Evolutionary conservation across 768 basidiomycete species (phyloP).

Genomic region (Phanerochaete sordida): DNA sequence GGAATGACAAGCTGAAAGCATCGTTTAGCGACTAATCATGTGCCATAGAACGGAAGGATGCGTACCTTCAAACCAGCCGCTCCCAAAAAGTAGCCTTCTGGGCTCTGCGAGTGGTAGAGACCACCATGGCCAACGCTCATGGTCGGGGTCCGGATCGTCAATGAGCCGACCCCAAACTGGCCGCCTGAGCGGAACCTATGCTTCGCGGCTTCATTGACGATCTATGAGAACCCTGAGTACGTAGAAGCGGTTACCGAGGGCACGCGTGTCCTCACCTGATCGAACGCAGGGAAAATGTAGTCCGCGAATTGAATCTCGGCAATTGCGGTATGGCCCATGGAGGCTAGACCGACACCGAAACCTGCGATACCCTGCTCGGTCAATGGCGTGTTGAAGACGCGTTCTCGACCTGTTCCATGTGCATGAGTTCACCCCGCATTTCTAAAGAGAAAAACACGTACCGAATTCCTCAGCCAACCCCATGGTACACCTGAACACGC

Average conservation of each 20-base stretch:
- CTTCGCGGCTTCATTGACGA: conserved; percentile 96
- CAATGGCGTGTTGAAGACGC: conserved; percentile 93
- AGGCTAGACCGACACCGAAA: conserved; percentile 87
- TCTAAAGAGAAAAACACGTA: conserved; percentile 29
- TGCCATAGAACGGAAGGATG: not conserved
- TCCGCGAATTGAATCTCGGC: conserved; percentile 92
- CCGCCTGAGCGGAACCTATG: conserved; percentile 88
- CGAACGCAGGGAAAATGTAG: conserved; percentile 93
- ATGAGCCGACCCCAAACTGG: conserved; percentile 72
- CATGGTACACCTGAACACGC: conserved; percentile 93
- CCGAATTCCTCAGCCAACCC: conserved; percentile 94
- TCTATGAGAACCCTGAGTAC: conserved; percentile 33
- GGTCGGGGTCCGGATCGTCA: conserved; percentile 82
- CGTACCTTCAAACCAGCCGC: conserved; percentile 83
- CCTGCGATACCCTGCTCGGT: conserved; percentile 94
- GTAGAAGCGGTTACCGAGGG: not conserved
- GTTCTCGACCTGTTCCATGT: conserved; percentile 62
- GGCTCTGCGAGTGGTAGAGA: conserved; percentile 92
- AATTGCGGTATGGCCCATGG: conserved; percentile 93
- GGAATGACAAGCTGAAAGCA: conserved; percentile 71
- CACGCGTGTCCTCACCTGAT: conserved; percentile 56
- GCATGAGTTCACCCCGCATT: conserved; percentile 1
- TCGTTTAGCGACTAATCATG: not conserved
- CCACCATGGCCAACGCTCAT: conserved; percentile 94
- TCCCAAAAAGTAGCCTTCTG: conserved; percentile 92